Base-by-base conservation (phyloP, 345 rosid species). In the Pseudoturritis turrita region DNA sequence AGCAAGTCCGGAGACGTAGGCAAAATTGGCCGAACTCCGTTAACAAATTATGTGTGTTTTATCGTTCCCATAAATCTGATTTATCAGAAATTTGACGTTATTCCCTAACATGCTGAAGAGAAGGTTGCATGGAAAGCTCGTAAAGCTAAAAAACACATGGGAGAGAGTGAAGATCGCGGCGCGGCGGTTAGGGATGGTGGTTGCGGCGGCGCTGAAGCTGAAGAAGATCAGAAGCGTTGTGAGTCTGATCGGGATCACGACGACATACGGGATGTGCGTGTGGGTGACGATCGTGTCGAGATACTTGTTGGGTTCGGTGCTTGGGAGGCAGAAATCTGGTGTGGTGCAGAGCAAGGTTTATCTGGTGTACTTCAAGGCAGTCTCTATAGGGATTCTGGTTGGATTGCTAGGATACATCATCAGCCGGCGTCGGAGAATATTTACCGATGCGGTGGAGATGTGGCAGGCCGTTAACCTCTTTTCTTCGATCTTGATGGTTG, bases 221-320 rank as follows among this genome's bases (percentile, higher is more conserved):
- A 6, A 56, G 36, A 70, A 77, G 78, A 58, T 76, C 0, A 71
- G 59, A 33, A 71, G 83, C 14, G 67, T 84, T 68, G 15, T 78
- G 31, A 79, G 79, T 52, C 51, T 89, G 64, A 49, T 84, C 21
- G 97, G 89, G 21, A 78, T 86, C 13, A 73, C 85, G 0, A 76
- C 77, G 5, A 91, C 92, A 3, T 87, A 82, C 46, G 96, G 98
- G 54, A 89, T 70, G 86, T 78, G 92, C 51, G 73, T 83, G 35
- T 94, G 98, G 97, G 88, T 94, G 12, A 86, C 92, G 17, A 81
- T 94, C 44, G 39, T 84, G 17, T 88, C 95, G 10, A 84, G 88
- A 74, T 75, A 88, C 65, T 77, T 86, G 15, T 46, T 94, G 57
- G 81, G 81, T 0, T 53, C 73, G 26, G 72, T 76, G 37, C 57